These are phyloP conservation scores for Kodamaea sp. DNA, from an alignment of 1,139 yeast species.

Conservation along the genomic window DNA sequence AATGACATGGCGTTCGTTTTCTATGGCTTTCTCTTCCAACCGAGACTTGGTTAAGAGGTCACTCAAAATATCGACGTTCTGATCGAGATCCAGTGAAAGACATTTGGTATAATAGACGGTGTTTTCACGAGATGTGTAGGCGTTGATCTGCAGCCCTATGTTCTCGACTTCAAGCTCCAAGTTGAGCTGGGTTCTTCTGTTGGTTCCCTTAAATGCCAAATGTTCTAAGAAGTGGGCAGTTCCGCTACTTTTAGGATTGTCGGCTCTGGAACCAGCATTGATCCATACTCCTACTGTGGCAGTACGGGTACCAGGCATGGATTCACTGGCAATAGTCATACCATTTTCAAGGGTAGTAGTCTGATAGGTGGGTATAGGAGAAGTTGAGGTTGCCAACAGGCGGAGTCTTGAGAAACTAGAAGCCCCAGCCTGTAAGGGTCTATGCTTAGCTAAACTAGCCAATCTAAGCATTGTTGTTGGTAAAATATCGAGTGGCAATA, in stretches of 20 bases:
- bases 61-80: slow-evolving; percentile 82
- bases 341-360: slow-evolving; percentile 79
- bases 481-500: no score
- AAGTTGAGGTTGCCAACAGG: slow-evolving; percentile 11
- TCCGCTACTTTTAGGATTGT: slow-evolving; percentile 79
- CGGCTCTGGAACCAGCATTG: slow-evolving; percentile 98
- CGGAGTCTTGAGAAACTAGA: slow-evolving; percentile 1
- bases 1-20: slow-evolving; percentile 93
- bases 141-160: slow-evolving; percentile 95
- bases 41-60: slow-evolving; percentile 88
- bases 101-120: slow-evolving; percentile 96
- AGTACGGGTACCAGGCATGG: slow-evolving; percentile 83
- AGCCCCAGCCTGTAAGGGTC: not conserved
- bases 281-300: slow-evolving; percentile 98
- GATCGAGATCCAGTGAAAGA: slow-evolving; percentile 74
- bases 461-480: slow-evolving; percentile 5
- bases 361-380: slow-evolving; percentile 21
- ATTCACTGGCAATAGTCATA: slow-evolving; percentile 88
- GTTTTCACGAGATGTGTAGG: slow-evolving; percentile 95
- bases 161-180: slow-evolving; percentile 93
- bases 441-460: not conserved
- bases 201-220: slow-evolving; percentile 93
- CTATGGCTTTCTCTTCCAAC: slow-evolving; percentile 81
- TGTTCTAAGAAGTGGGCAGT: slow-evolving; percentile 98
- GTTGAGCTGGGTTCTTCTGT: slow-evolving; percentile 74